Base-by-base conservation (phyloP, 1,284 basidiomycete genomes). In the Heterobasidion irregulare region DNA sequence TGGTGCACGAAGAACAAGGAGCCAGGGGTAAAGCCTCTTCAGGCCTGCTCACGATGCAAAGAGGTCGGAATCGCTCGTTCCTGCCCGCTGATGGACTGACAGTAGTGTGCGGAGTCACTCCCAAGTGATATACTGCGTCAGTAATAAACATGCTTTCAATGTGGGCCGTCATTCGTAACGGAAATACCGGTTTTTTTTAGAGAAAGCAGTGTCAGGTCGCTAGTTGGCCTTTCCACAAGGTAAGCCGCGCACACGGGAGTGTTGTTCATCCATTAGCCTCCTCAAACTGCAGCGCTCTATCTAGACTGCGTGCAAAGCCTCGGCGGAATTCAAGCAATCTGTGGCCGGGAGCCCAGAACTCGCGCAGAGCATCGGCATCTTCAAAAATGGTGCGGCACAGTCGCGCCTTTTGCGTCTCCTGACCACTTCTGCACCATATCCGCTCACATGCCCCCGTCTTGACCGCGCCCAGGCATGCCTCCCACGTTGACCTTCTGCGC, bases 201-300 rank as follows among this genome's bases (percentile, higher is more conserved):
- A 53, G 52, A 34, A 53, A 53, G 46, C 44, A 53, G n/a, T 53
- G 52, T 16, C 52, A 53, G 26, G 52, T 53, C 12, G 43, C 41
- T n/a, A 47, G 46, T 26, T 53, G 52, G 52, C 52, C 52, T 46
- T 47, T 47, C 18, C 52, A 53, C 34, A 53, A 53, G 44, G 52
- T 48, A 47, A 3, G 5, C 26, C 5, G 26, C 26, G 6, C 19
- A 12, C n/a, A 41, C n/a, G 38, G n/a, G 5, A n/a, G n/a, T 3
- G n/a, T 3, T 52, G 35, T 13, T 12, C 15, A 16, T 32, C 26
- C 13, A 6, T 2, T 2, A 12, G 36, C 19, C 12, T 8, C 8
- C 12, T 36, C 32, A n/a, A 8, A 19, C 8, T 32, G 15, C 6
- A 12, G 8, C 15, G 8, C 8, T 49, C 32, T 16, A 49, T 33